Evolutionary conservation across 495 filamentous ascomycete species (phyloP).

Genomic region (Xylaria telfairii): DNA sequence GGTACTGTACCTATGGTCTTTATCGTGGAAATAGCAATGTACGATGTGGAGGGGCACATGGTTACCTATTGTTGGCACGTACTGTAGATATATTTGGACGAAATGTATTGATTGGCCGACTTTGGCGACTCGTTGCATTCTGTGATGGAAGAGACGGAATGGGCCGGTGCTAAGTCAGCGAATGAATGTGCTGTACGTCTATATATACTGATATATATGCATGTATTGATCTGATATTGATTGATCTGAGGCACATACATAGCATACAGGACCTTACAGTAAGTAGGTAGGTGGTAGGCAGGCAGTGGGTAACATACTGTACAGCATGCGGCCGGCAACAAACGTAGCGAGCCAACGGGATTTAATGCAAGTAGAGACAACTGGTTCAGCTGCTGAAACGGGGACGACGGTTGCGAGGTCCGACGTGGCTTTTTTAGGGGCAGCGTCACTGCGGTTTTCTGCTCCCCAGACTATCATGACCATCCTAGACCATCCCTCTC

Average conservation of each 20-base stretch:
- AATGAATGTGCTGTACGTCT: not conserved
- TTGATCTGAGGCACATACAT: not conserved
- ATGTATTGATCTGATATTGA: too few species aligned
- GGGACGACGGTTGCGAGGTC: not conserved
- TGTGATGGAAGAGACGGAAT: not conserved
- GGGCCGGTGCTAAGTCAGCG: not conserved
- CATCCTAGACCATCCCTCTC: too few species aligned
- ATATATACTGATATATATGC: not conserved
- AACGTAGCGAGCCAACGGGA: not conserved
- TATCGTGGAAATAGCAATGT: not conserved
- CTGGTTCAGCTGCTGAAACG: slow-evolving; percentile 4
- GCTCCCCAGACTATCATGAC: too few species aligned
- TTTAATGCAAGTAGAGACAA: not conserved
- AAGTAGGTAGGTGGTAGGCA: too few species aligned
- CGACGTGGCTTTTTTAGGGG: not conserved
- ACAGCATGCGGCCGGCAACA: not conserved
- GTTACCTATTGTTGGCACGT: not conserved
- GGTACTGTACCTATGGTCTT: not conserved
- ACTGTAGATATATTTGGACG: not conserved
- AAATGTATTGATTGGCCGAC: not conserved
- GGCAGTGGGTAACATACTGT: too few species aligned
- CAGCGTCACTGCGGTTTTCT: not conserved
- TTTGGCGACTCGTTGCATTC: not conserved
- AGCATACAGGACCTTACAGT: too few species aligned
- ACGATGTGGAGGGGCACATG: not conserved